Percentiles rank a stretch among this genome's conserved stretches.
phyloP scores from a whole-genome alignment of 1,139 yeast species.

The Arxiozyma telluris region DNA sequence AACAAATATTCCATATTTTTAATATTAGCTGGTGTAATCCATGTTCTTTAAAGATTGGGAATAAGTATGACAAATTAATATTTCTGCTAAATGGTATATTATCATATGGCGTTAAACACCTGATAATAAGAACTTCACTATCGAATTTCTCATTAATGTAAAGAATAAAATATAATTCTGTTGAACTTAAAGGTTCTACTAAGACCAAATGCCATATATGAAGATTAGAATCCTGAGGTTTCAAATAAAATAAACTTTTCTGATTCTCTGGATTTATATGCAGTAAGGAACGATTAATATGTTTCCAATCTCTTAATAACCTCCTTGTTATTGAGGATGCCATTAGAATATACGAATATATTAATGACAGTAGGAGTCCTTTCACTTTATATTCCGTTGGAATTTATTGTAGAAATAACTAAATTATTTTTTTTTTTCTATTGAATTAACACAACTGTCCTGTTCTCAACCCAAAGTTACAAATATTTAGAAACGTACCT shows the following conservation, averaged over 20 bases:
- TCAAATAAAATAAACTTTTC: conserved; percentile 12
- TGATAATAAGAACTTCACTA: conserved; percentile 3
- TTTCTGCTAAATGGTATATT: conserved; percentile 23
- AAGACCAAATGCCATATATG: conserved; percentile 28
- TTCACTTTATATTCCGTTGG: too few species aligned
- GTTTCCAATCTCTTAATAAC: conserved; percentile 28
- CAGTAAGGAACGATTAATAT: conserved; percentile 10
- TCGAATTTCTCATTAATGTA: conserved; percentile 15
- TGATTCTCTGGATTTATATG: background rate
- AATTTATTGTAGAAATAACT: background rate
- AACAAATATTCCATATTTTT: conserved; percentile 17
- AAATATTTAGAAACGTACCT: background rate
- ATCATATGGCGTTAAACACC: conserved; percentile 26
- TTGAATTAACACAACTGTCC: too few species aligned
- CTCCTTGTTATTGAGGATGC: conserved; percentile 19
- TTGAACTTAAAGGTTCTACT: conserved; percentile 11
- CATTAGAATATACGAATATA: conserved; percentile 6
- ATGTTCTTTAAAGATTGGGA: conserved; percentile 11
- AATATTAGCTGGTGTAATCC: conserved; percentile 21
- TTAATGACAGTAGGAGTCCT: background rate
- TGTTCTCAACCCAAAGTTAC: background rate
- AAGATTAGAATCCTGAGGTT: conserved; percentile 28
- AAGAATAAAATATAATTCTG: conserved; percentile 22
- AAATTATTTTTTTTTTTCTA: too few species aligned
- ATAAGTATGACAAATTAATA: conserved; percentile 21